Evolutionary conservation across 441 rosid genomes (phyloP), one percentile per base, ranked within the genome.

Genomic region (Kokia cookei): DNA sequence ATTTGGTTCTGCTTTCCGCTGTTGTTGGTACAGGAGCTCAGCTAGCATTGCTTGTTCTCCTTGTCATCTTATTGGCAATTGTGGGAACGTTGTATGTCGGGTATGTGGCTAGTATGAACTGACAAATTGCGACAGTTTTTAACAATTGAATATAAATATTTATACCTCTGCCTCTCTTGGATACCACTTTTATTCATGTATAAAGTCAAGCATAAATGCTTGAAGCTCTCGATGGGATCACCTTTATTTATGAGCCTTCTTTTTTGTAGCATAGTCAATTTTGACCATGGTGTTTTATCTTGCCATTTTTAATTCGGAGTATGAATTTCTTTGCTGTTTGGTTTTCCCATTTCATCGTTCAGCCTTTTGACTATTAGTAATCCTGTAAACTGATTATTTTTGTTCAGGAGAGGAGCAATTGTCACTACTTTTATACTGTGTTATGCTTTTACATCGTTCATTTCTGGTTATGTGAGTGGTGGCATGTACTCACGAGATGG

Each of bases 401-500:
- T 73, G 65, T 75, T 42, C 89, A 97, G 99, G 98, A 91, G 99
- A 86, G 99, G 99, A 83, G 97, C 99, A 60, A 97, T 97, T 75
- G 97, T 93, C 75, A 97, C 99, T 26, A 94, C 99, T 57, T 97
- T 94, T 80, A 94, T 97, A 54, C 88, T 93, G 45, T 97, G 97
- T 77, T 97, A 97, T 74, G 99, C 99, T 64, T 88, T 97, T 75
- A 97, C 99, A 40, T 97, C 99, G 51, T 97, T 97, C 77, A 78
- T 97, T 75, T 86, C 99, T 82, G 99, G 99, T 77, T 97, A 97
- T 75, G 99, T 94, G 72, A 97, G 98, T 19, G 99, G 99, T 73
- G 99, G 99, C 62, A 93, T 97, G 98, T 94, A 97, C 84, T 97
- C 99, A 40, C 93, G 99, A 70, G 82, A 93, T 77, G 99, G 99